A percentile compares a stretch with the other conserved stretches of the same genome.
Evolutionary conservation across 495 filamentous ascomycete genomes (phyloP).

Genomic region (Thozetella sp.): DNA sequence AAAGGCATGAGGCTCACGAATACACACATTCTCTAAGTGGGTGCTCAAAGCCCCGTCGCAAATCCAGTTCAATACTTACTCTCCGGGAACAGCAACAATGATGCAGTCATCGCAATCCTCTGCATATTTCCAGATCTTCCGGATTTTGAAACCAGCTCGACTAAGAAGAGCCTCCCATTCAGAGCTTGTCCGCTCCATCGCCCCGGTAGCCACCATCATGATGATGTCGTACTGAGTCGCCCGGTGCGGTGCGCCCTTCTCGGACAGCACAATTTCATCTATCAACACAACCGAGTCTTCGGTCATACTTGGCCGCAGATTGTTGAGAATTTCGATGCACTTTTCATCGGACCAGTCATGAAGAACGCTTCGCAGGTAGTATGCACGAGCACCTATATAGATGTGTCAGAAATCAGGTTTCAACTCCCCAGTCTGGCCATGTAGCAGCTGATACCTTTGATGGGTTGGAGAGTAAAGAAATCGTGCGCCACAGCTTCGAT

Average conservation of each 20-base stretch:
- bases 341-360: conserved; percentile 26
- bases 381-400: conserved; percentile 25
- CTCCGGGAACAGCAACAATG: conserved; percentile 29
- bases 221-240: conserved; percentile 32
- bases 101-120: conserved; percentile 29
- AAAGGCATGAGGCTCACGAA: too few relatives aligned
- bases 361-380: conserved; percentile 32
- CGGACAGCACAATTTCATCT: conserved; percentile 38
- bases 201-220: conserved; percentile 38
- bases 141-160: conserved; percentile 26
- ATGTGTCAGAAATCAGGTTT: background rate
- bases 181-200: conserved; percentile 37
- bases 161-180: conserved; percentile 37
- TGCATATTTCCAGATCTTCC: conserved; percentile 29
- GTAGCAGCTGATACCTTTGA: conserved; percentile 37
- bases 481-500: conserved; percentile 44
- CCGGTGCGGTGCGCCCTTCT: conserved; percentile 19
- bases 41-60: too few relatives aligned
- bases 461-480: conserved; percentile 49
- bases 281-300: conserved; percentile 35
- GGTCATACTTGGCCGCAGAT: conserved; percentile 30
- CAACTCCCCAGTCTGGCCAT: background rate
- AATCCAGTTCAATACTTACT: too few relatives aligned
- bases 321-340: conserved; percentile 18
- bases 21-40: too few relatives aligned